phyloP scores from a whole-genome alignment of 73 alveolate genomes.

The Diophrys appendiculata region DNA sequence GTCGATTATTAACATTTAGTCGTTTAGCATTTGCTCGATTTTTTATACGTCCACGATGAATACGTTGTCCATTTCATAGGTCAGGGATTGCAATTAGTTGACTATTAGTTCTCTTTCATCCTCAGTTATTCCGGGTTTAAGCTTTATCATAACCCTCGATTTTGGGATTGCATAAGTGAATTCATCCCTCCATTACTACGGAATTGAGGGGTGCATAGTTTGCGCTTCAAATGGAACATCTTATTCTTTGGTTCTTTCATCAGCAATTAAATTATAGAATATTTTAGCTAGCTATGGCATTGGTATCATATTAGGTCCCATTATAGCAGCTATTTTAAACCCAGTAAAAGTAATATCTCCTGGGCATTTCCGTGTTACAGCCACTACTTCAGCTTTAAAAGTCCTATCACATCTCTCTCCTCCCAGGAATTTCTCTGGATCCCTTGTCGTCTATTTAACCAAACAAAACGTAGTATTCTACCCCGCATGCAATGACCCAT shows the following conservation, averaged over 20 bases:
- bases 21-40: background rate
- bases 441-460: no score
- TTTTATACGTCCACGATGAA: slow-evolving; percentile 13
- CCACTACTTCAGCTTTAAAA: background rate
- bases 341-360: slow-evolving; percentile 27
- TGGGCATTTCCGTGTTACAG: slow-evolving; percentile 5
- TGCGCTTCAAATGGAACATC: no score
- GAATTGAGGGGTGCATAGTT: no score
- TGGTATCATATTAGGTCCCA: no score
- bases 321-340: slow-evolving; percentile 19
- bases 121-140: background rate
- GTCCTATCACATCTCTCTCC: background rate
- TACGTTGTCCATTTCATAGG: slow-evolving; percentile 6
- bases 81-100: slow-evolving; percentile 4
- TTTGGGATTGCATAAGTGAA: slow-evolving; percentile 19
- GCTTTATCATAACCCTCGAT: slow-evolving; percentile 1
- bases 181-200: no score
- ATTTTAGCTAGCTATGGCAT: slow-evolving; percentile 21
- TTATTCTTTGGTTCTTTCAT: background rate
- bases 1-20: slow-evolving; percentile 11
- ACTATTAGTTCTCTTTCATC: slow-evolving; percentile 14
- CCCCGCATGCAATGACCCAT: no score
- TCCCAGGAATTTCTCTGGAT: background rate
- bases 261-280: no score
- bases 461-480: no score